Conservation (phyloP, 2,329 filamentous ascomycete genomes). For the Aspergillus brunneoviolaceus region DNA sequence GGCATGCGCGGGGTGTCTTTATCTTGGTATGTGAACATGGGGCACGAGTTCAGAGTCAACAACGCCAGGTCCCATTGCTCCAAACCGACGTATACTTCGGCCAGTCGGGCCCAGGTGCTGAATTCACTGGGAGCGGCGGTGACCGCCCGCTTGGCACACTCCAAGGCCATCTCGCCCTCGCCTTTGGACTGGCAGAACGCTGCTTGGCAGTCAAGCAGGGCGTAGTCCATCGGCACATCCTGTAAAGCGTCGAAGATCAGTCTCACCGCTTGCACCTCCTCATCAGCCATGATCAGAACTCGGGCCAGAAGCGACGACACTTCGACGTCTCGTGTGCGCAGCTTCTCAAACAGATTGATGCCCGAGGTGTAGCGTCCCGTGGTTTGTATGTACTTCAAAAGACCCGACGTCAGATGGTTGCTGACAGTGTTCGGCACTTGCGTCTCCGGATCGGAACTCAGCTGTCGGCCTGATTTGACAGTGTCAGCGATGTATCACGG, state of each 20-base stretch:
- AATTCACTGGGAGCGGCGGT: constrained; percentile 96
- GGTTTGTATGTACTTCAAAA: constrained; percentile 91
- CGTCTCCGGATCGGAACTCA: constrained; percentile 94
- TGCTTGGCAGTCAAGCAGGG: constrained; percentile 91
- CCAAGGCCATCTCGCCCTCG: constrained; percentile 79
- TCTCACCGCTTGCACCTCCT: constrained; percentile 93
- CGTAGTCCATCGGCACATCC: constrained; percentile 95
- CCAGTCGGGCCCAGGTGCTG: constrained; percentile 89
- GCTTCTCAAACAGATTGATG: constrained; percentile 96
- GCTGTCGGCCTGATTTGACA: constrained; percentile 70
- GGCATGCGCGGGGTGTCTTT: constrained; percentile 95
- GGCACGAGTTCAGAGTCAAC: constrained; percentile 93
- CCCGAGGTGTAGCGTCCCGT: constrained; percentile 92
- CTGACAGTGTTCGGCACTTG: constrained; percentile 96
- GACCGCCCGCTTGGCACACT: constrained; percentile 91
- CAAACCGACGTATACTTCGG: constrained; percentile 88
- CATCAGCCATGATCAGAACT: constrained; percentile 90
- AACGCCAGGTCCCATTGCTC: constrained; percentile 97
- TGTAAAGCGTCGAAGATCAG: constrained; percentile 84
- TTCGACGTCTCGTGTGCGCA: constrained; percentile 85
- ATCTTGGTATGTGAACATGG: constrained; percentile 99
- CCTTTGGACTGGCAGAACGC: constrained; percentile 89
- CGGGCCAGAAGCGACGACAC: constrained; percentile 89
- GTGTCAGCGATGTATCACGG: constrained; percentile 20
- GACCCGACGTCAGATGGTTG: constrained; percentile 90